Percentiles rank a stretch among this genome's conserved stretches.
These are phyloP conservation scores for Obelidium mucronatum DNA, from an alignment of 192 early-diverging fungal species.

Conservation along the genomic window DNA sequence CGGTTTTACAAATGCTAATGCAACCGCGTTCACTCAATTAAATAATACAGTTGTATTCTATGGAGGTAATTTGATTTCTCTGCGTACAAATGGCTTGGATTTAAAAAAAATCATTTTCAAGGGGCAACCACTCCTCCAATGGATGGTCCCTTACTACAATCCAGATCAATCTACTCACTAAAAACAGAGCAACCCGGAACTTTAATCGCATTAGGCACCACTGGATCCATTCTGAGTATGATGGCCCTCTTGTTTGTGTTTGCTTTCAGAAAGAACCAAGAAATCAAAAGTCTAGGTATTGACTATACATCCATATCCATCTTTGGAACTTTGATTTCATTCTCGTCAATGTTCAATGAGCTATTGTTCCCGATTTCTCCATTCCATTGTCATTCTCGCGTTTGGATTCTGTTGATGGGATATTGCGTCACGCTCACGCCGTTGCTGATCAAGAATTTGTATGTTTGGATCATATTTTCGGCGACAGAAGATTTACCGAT, in stretches of 20 bases:
- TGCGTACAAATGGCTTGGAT: too few species aligned
- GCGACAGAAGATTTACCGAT: too few species aligned
- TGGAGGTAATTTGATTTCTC: too few species aligned
- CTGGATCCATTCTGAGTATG: background rate
- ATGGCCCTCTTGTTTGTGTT: background rate
- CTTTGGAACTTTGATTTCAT: background rate
- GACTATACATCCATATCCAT: background rate
- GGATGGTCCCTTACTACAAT: background rate
- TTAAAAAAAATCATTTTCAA: too few species aligned
- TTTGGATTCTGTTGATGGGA: background rate
- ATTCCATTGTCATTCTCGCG: background rate
- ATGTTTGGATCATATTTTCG: conserved; percentile 13
- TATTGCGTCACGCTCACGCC: background rate
- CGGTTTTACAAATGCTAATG: too few species aligned
- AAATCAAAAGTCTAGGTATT: background rate
- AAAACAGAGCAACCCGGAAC: background rate
- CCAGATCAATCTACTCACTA: background rate
- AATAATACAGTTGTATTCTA: too few species aligned
- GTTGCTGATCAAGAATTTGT: conserved; percentile 10
- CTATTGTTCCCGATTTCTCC: background rate
- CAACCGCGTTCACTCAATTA: too few species aligned
- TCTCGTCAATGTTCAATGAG: background rate
- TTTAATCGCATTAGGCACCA: background rate
- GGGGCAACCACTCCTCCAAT: background rate
- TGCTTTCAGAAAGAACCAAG: background rate